Evolutionary conservation across 2,329 filamentous ascomycete species (phyloP).

Genomic region (Fusarium subglutinans): DNA sequence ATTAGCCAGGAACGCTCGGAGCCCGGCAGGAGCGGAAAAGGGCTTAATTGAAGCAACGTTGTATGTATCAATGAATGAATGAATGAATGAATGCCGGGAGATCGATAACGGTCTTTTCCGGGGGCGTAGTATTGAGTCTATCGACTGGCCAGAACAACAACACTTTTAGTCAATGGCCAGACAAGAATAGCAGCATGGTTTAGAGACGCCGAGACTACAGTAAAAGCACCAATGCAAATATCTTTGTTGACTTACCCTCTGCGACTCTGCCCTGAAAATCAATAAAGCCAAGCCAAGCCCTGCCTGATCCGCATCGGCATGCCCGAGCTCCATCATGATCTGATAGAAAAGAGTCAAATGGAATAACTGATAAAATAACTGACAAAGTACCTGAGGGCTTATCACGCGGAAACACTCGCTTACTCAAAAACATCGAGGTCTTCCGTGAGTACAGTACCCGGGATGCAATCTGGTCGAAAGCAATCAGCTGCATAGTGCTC

Average conservation of each 20-base stretch:
- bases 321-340: constrained; percentile 22
- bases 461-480: constrained; percentile 8
- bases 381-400: constrained; percentile 2
- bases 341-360: constrained; percentile 4
- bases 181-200: neutral
- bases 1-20: constrained; percentile 18
- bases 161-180: neutral
- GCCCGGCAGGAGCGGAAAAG: neutral
- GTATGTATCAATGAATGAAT: neutral
- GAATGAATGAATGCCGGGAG: constrained; percentile 1
- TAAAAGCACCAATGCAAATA: neutral
- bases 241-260: neutral
- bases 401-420: neutral
- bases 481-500: constrained; percentile 26
- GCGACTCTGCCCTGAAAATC: constrained; percentile 15
- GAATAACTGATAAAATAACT: constrained; percentile 3
- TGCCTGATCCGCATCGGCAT: constrained; percentile 14
- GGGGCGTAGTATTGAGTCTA: neutral
- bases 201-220: neutral
- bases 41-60: constrained; percentile 6
- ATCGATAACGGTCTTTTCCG: constrained; percentile 29
- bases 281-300: constrained; percentile 30
- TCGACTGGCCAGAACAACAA: neutral
- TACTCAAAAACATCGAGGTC: neutral
- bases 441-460: neutral